phyloP scores from a whole-genome alignment of 306 rosid species.

The Citrullus amarus region DNA sequence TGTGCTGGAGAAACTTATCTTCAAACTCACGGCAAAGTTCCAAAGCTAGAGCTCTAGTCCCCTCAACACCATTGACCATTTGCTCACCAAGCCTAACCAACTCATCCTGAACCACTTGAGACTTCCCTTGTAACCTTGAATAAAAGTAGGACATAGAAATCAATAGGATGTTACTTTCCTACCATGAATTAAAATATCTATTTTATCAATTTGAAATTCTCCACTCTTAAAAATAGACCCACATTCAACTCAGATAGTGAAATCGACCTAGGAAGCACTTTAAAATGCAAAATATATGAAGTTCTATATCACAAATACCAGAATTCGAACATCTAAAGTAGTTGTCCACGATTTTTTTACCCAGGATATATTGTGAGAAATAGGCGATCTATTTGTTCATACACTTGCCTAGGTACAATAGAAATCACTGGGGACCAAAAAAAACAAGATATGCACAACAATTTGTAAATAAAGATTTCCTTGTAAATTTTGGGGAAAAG shows the following conservation, averaged over 20 bases:
- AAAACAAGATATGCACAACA: neutral
- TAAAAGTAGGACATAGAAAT: conserved; percentile 3
- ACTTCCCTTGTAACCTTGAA: conserved; percentile 91
- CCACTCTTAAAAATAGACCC: neutral
- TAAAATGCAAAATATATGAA: neutral
- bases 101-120: conserved; percentile 86
- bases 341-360: neutral
- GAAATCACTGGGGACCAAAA: neutral
- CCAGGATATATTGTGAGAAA: neutral
- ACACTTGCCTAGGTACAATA: neutral
- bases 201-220: neutral
- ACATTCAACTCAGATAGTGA: neutral
- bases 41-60: conserved; percentile 90
- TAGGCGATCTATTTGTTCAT: neutral
- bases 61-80: conserved; percentile 83
- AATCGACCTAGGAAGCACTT: neutral
- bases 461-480: neutral
- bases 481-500: conserved; percentile 5
- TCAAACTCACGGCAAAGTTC: conserved; percentile 99
- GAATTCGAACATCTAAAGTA: neutral
- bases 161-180: neutral
- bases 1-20: conserved; percentile 88
- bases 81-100: conserved; percentile 90
- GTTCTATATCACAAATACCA: neutral
- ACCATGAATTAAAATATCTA: neutral